Percentiles rank a stretch among this genome's conserved stretches.
Conservation (phyloP, 176 grass and related monocot species). For the Puccinellia tenuiflora region DNA sequence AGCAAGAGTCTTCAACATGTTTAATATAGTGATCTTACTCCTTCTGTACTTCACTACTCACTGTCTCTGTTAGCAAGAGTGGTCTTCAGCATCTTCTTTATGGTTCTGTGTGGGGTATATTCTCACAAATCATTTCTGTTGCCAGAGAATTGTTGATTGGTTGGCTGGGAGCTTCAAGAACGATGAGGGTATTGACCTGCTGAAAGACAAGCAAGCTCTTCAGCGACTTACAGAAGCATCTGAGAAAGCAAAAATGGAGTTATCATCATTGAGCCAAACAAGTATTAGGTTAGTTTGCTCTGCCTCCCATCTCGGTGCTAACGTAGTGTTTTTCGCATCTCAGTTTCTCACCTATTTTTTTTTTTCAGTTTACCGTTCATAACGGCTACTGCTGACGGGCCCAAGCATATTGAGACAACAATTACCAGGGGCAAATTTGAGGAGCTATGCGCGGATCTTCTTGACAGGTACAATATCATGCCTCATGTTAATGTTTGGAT, state of each 20-base stretch:
- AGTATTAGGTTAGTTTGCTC: slow-evolving; percentile 44
- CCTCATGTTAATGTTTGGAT: not conserved
- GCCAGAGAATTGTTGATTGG: slow-evolving; percentile 77
- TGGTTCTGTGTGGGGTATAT: not conserved
- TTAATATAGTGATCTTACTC: too few species aligned
- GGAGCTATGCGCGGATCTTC: slow-evolving; percentile 70
- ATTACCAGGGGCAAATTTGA: slow-evolving; percentile 80
- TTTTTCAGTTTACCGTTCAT: slow-evolving; percentile 68
- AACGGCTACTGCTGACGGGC: slow-evolving; percentile 66
- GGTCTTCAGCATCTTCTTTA: not conserved
- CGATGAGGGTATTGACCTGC: slow-evolving; percentile 60
- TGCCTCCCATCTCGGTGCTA: not conserved
- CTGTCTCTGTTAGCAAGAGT: not conserved
- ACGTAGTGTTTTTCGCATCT: not conserved
- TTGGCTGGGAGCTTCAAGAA: slow-evolving; percentile 55
- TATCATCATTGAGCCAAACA: slow-evolving; percentile 66
- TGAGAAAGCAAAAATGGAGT: slow-evolving; percentile 83
- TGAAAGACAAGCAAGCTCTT: slow-evolving; percentile 76
- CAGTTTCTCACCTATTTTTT: slow-evolving; percentile 2
- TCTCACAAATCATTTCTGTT: not conserved
- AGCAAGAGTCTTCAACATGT: not conserved
- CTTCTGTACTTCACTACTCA: not conserved
- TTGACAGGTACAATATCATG: slow-evolving; percentile 42
- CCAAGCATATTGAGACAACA: slow-evolving; percentile 64
- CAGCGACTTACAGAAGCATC: slow-evolving; percentile 72